phyloP scores from a whole-genome alignment of 805 yeast species.

The Ogataea zsoltii region DNA sequence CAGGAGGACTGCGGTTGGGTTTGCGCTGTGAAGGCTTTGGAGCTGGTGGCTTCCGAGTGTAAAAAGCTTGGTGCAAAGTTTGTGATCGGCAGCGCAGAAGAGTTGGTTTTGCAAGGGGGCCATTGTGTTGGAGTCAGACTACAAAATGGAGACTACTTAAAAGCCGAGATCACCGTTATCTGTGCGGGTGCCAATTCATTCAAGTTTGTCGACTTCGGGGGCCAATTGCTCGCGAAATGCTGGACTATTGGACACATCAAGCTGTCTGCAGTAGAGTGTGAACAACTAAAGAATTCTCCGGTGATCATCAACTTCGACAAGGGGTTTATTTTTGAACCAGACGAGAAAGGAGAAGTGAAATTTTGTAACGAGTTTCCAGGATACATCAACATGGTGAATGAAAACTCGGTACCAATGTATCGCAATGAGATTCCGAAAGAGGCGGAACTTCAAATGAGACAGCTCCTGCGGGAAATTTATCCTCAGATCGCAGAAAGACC shows the following conservation, averaged over 20 bases:
- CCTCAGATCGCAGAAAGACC: conserved; percentile 34
- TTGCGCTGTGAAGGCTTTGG: conserved; percentile 35
- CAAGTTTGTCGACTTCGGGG: conserved; percentile 36
- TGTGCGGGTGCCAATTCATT: conserved; percentile 42
- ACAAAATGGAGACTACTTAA: conserved; percentile 26
- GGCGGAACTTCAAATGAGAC: conserved; percentile 35
- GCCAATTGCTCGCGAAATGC: conserved; percentile 40
- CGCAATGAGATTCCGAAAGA: conserved; percentile 33
- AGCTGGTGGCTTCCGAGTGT: conserved; percentile 30
- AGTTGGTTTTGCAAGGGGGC: conserved; percentile 17
- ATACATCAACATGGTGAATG: conserved; percentile 28
- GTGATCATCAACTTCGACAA: conserved; percentile 39
- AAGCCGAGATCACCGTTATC: conserved; percentile 32
- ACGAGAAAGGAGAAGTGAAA: conserved; percentile 35
- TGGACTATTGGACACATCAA: conserved; percentile 44
- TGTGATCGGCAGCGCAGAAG: conserved; percentile 27
- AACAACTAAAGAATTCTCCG: conserved; percentile 33
- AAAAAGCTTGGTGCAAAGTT: conserved; percentile 35
- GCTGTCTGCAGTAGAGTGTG: conserved; percentile 36
- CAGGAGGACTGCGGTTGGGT: conserved; percentile 39
- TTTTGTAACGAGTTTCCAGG: conserved; percentile 44
- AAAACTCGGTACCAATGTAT: conserved; percentile 33
- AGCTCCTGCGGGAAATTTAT: conserved; percentile 32
- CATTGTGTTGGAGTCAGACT: conserved; percentile 31
- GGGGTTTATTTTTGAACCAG: conserved; percentile 46